A percentile compares a stretch with the other conserved stretches of the same genome.
Conservation (phyloP, 2,329 filamentous ascomycete species). For the Microdochium nivale region DNA sequence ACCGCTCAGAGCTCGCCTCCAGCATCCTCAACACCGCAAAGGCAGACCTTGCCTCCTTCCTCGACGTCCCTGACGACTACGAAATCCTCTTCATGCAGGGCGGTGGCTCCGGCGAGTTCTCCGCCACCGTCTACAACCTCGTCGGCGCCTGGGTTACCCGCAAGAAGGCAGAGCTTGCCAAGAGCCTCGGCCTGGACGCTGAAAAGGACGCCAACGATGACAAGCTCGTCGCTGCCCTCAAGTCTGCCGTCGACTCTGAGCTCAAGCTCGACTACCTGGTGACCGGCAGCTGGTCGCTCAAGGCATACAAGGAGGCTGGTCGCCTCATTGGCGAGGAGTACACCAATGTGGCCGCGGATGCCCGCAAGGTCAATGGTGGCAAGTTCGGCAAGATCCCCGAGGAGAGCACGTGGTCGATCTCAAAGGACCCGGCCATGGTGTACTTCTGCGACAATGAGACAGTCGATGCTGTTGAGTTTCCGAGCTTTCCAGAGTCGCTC, state of each 20-base stretch:
- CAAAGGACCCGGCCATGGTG: conserved; percentile 60
- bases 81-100: conserved; percentile 84
- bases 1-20: conserved; percentile 71
- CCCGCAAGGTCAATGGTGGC: conserved; percentile 55
- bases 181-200: conserved; percentile 37
- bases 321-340: conserved; percentile 69
- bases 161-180: conserved; percentile 50
- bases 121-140: conserved; percentile 75
- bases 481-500: conserved; percentile 56
- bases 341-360: conserved; percentile 72
- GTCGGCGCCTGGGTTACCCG: conserved; percentile 73
- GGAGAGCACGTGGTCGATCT: conserved; percentile 68
- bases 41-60: conserved; percentile 59
- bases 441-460: conserved; percentile 96
- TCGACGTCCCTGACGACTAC: conserved; percentile 80
- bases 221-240: conserved; percentile 48
- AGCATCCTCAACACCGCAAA: conserved; percentile 75
- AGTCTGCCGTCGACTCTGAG: conserved; percentile 57
- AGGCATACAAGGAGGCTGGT: conserved; percentile 76
- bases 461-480: conserved; percentile 88
- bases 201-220: conserved; percentile 43
- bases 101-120: conserved; percentile 81
- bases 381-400: conserved; percentile 83
- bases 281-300: conserved; percentile 84
- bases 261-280: conserved; percentile 84